These are phyloP conservation scores for Sequoia sempervirens DNA, from an alignment of 75 land plant species.

Conservation along the genomic window DNA sequence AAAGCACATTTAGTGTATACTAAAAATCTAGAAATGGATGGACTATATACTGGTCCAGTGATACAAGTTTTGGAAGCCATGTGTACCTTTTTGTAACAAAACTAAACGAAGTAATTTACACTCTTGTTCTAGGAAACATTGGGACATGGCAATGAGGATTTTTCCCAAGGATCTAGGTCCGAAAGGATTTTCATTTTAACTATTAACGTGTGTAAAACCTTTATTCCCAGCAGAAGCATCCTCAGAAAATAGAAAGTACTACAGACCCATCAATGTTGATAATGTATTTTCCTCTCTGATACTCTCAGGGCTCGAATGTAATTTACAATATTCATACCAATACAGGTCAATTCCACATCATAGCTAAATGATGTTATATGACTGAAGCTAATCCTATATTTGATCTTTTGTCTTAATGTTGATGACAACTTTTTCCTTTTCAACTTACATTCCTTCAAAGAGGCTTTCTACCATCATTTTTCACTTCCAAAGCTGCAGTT, in stretches of 20 bases:
- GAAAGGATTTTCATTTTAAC: not conserved
- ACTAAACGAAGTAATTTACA: not conserved
- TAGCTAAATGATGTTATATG: not conserved
- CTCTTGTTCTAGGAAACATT: not conserved
- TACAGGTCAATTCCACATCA: not conserved
- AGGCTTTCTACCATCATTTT: not conserved
- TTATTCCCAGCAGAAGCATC: not conserved
- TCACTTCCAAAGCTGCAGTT: not conserved
- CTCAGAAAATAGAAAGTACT: not conserved
- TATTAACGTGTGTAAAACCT: not conserved
- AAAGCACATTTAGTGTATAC: not conserved
- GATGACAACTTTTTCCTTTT: not conserved
- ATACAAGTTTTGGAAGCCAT: not conserved
- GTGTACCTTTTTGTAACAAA: not conserved
- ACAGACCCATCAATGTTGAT: not conserved
- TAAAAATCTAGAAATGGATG: not conserved
- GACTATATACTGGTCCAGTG: not conserved
- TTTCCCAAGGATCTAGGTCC: not conserved
- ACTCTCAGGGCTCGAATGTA: not conserved
- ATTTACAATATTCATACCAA: not conserved
- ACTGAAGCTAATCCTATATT: not conserved
- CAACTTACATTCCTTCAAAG: not conserved
- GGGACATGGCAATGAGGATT: not conserved
- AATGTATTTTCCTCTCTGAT: not conserved
- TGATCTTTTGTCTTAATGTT: not conserved